These are phyloP conservation scores for Inga oerstediana DNA, from an alignment of 306 rosid genomes.

Conservation along the genomic window DNA sequence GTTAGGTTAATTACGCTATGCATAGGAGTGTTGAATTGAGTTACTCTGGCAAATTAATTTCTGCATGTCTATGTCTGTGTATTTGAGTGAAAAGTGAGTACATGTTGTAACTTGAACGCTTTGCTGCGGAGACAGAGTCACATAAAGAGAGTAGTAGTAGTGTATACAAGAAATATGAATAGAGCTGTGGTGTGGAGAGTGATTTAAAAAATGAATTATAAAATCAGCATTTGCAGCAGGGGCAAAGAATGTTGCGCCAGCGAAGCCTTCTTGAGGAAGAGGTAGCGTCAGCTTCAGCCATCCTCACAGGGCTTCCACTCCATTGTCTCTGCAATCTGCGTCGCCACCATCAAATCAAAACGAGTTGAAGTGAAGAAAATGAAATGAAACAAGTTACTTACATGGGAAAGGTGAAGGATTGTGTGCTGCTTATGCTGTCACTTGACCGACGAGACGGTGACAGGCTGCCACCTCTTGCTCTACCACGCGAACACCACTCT, in stretches of 20 bases:
- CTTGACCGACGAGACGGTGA: conserved; percentile 49
- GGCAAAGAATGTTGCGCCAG: conserved; percentile 42
- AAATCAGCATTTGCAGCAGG: conserved; percentile 52
- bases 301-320: conserved; percentile 85
- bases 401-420: conserved; percentile 82
- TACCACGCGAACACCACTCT: conserved; percentile 31
- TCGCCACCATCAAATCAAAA: neutral
- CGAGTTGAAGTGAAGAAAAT: too few relatives aligned
- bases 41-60: too few relatives aligned
- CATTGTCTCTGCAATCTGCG: conserved; percentile 72
- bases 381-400: conserved; percentile 10
- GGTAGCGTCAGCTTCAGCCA: conserved; percentile 52
- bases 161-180: too few relatives aligned
- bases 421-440: conserved; percentile 71
- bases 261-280: conserved; percentile 30
- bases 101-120: too few relatives aligned
- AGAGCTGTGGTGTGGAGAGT: too few relatives aligned
- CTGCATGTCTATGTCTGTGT: too few relatives aligned
- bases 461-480: conserved; percentile 7
- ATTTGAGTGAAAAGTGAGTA: too few relatives aligned
- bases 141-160: too few relatives aligned
- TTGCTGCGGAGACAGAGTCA: too few relatives aligned
- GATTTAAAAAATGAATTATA: too few relatives aligned
- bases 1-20: too few relatives aligned
- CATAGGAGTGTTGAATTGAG: too few relatives aligned